Conservation (phyloP, 495 filamentous ascomycete genomes). For the Sphaerosporella brunnea region DNA sequence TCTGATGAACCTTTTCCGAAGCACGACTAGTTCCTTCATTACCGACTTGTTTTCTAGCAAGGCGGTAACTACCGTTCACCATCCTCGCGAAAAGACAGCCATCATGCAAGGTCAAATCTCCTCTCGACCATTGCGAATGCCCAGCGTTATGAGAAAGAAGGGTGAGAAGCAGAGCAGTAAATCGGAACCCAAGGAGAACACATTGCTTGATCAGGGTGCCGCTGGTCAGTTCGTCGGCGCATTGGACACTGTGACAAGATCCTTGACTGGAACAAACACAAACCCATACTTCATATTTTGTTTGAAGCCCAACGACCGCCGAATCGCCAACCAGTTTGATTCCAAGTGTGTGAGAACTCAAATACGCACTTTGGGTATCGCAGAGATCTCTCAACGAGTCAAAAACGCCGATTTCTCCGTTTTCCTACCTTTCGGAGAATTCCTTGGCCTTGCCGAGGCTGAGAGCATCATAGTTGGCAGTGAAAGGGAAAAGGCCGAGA, state of each 20-base stretch:
- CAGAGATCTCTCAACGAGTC: slow-evolving; percentile 84
- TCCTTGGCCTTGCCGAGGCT: slow-evolving; percentile 70
- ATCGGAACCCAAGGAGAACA: slow-evolving; percentile 23
- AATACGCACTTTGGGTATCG: slow-evolving; percentile 88
- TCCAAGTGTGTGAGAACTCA: slow-evolving; percentile 93
- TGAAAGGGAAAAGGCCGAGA: slow-evolving; percentile 80
- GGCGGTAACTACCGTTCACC: slow-evolving; percentile 70
- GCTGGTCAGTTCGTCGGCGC: slow-evolving; percentile 82
- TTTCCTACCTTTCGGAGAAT: slow-evolving; percentile 90
- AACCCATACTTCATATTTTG: slow-evolving; percentile 96
- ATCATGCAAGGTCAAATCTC: slow-evolving; percentile 94
- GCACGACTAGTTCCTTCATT: slow-evolving; percentile 74
- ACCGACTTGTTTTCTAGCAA: slow-evolving; percentile 83
- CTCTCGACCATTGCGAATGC: slow-evolving; percentile 78
- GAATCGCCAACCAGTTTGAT: slow-evolving; percentile 96
- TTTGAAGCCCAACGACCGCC: slow-evolving; percentile 88
- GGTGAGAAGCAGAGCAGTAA: slow-evolving; percentile 34
- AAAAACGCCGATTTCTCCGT: slow-evolving; percentile 87
- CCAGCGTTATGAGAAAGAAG: slow-evolving; percentile 72
- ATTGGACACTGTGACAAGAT: slow-evolving; percentile 72
- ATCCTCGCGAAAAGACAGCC: slow-evolving; percentile 74
- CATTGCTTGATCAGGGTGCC: slow-evolving; percentile 54
- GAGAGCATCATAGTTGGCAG: slow-evolving; percentile 73
- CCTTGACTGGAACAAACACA: slow-evolving; percentile 57
- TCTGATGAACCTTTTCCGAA: slow-evolving; percentile 82